Evolutionary conservation across 108 stramenopile species (phyloP).

Genomic region (Pseudonitzschia delicatissima): DNA sequence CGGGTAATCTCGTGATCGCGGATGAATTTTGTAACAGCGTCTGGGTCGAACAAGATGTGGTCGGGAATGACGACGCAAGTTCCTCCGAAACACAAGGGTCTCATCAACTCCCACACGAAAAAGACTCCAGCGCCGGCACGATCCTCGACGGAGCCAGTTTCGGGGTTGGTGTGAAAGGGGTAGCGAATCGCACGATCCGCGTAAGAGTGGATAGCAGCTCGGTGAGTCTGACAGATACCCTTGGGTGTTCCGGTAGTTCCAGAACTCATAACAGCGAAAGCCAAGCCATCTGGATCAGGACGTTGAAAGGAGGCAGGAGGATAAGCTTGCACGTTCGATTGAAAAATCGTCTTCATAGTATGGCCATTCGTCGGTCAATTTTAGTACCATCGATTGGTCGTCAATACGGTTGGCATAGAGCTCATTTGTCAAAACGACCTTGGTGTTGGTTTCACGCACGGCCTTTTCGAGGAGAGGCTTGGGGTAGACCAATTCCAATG

Average conservation of each 20-base stretch:
- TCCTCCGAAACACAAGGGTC: conserved; percentile 62
- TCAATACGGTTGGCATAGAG: conserved; percentile 32
- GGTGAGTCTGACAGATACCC: conserved; percentile 65
- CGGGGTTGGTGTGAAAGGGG: conserved; percentile 31
- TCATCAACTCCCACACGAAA: conserved; percentile 80
- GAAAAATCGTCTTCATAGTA: neutral
- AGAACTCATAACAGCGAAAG: conserved; percentile 65
- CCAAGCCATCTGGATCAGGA: conserved; percentile 50
- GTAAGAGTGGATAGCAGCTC: conserved; percentile 62
- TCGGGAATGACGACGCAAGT: conserved; percentile 67
- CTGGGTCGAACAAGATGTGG: conserved; percentile 68
- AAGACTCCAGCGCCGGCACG: conserved; percentile 76
- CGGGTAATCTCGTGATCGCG: conserved; percentile 53
- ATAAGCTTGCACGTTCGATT: conserved; percentile 15
- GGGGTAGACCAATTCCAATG: conserved; percentile 74
- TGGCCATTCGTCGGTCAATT: neutral
- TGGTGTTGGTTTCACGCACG: conserved; percentile 42
- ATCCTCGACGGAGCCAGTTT: conserved; percentile 24
- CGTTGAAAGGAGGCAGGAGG: conserved; percentile 20
- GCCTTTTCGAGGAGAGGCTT: conserved; percentile 58
- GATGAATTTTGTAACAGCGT: conserved; percentile 41
- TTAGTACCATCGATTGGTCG: conserved; percentile 24
- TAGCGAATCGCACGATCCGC: conserved; percentile 38
- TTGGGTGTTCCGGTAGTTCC: conserved; percentile 67
- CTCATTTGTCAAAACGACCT: conserved; percentile 36